Percentiles rank a stretch among this genome's conserved stretches.
These are phyloP conservation scores for Artemisia tridentata DNA, from an alignment of 129 eudicot species.

Conservation along the genomic window DNA sequence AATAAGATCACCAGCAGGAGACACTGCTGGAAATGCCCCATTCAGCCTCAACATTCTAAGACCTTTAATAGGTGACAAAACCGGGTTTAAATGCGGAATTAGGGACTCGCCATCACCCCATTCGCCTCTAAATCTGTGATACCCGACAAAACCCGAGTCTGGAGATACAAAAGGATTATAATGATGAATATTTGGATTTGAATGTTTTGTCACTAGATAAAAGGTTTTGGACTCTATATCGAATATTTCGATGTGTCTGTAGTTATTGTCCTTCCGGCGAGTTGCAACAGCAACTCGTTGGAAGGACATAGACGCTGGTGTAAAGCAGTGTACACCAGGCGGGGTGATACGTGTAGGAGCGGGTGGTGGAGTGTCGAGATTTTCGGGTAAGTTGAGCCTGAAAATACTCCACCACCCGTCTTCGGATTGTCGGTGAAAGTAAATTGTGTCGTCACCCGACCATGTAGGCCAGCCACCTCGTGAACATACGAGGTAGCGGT, in stretches of 20 bases:
- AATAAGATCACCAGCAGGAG: conserved; percentile 56
- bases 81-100: conserved; percentile 48
- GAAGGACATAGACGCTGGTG: conserved; percentile 60
- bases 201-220: conserved; percentile 45
- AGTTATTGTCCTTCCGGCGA: conserved; percentile 42
- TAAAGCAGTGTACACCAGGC: conserved; percentile 75
- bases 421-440: conserved; percentile 72
- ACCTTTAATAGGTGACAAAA: conserved; percentile 46
- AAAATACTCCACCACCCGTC: conserved; percentile 96
- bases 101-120: conserved; percentile 32
- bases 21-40: conserved; percentile 68
- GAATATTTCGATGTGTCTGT: conserved; percentile 74
- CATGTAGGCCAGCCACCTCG: conserved; percentile 93
- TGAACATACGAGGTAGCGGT: conserved; percentile 33
- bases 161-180: conserved; percentile 85
- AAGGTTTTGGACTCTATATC: conserved; percentile 46
- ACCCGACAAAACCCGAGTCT: conserved; percentile 45
- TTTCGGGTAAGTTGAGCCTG: conserved; percentile 32
- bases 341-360: conserved; percentile 70
- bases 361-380: conserved; percentile 11
- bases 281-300: conserved; percentile 58
- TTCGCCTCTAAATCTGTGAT: conserved; percentile 78
- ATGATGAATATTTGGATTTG: conserved; percentile 62
- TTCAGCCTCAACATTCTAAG: conserved; percentile 58
- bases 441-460: conserved; percentile 56